A percentile compares a stretch with the other conserved stretches of the same genome.
Evolutionary conservation across 371 early-diverging fungal species (phyloP).

Genomic region (Apophysomyces sp.): DNA sequence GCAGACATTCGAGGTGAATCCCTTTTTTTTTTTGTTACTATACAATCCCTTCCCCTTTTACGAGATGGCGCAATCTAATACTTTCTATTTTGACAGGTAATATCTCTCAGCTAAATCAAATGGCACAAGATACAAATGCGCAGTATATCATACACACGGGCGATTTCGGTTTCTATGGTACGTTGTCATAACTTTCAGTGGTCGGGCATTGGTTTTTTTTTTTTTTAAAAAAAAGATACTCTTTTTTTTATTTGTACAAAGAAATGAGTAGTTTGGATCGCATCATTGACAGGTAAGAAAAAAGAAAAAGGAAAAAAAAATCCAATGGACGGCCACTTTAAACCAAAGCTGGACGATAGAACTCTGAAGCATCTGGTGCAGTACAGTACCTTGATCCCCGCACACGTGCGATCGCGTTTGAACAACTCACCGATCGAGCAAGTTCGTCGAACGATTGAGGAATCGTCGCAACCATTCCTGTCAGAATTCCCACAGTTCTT

Average conservation of each 20-base stretch:
- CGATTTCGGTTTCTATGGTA: constrained; percentile 71
- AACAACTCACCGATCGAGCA: constrained; percentile 40
- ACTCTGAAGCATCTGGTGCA: constrained; percentile 63
- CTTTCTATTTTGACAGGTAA: constrained; percentile 37
- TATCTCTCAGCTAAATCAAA: constrained; percentile 60
- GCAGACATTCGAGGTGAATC: constrained; percentile 25
- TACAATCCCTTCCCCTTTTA: background rate
- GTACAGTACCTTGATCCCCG: constrained; percentile 61
- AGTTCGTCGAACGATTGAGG: constrained; percentile 48
- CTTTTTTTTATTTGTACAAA: constrained; percentile 9
- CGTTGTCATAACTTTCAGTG: background rate
- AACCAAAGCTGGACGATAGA: constrained; percentile 23
- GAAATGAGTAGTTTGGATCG: constrained; percentile 56
- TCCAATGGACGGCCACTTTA: background rate
- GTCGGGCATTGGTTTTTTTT: background rate
- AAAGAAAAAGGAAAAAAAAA: background rate
- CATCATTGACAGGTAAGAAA: constrained; percentile 57
- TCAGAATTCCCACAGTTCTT: constrained; percentile 60
- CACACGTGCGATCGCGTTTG: constrained; percentile 45
- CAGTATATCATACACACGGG: constrained; percentile 67
- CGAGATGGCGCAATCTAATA: background rate
- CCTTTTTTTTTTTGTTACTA: background rate
- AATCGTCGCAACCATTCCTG: constrained; percentile 46
- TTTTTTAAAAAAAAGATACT: background rate
- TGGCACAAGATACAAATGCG: constrained; percentile 61